phyloP scores from a whole-genome alignment of 2,329 filamentous ascomycete species.

The Fusarium algeriense region DNA sequence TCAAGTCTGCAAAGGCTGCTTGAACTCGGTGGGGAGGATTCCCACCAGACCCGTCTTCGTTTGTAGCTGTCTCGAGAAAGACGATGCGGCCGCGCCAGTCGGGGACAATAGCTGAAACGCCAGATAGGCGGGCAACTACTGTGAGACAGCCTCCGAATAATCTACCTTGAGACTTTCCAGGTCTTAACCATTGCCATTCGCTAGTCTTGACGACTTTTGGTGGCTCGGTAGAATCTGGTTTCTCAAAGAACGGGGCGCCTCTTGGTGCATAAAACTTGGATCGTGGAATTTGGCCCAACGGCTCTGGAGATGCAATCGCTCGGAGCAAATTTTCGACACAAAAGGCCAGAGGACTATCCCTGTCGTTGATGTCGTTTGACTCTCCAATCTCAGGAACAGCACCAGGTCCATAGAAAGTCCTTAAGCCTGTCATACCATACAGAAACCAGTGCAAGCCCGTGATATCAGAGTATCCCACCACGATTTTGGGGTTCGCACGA shows the following conservation, averaged over 20 bases:
- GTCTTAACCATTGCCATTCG: conserved; percentile 55
- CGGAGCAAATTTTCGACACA: conserved; percentile 50
- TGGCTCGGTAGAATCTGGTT: conserved; percentile 43
- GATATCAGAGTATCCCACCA: conserved; percentile 59
- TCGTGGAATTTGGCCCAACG: conserved; percentile 51
- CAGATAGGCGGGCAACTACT: conserved; percentile 54
- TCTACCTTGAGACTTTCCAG: conserved; percentile 55
- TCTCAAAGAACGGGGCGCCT: conserved; percentile 34
- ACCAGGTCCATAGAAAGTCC: conserved; percentile 59
- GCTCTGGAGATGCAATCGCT: conserved; percentile 43
- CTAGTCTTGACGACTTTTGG: conserved; percentile 48
- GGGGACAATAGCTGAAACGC: conserved; percentile 50
- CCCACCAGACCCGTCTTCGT: conserved; percentile 44
- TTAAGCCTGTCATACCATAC: conserved; percentile 53
- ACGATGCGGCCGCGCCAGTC: conserved; percentile 55
- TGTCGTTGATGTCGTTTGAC: conserved; percentile 35
- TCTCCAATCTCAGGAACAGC: conserved; percentile 56
- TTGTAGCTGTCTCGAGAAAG: conserved; percentile 57
- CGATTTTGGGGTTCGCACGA: conserved; percentile 55
- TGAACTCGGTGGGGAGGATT: conserved; percentile 47
- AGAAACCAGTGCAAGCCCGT: conserved; percentile 59
- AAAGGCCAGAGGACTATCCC: conserved; percentile 49
- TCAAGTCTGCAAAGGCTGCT: conserved; percentile 55
- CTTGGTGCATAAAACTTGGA: conserved; percentile 50
- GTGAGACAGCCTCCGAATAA: conserved; percentile 58